These are phyloP conservation scores for Eremothecium coryli DNA, from an alignment of 1,139 yeast species.

Conservation along the genomic window DNA sequence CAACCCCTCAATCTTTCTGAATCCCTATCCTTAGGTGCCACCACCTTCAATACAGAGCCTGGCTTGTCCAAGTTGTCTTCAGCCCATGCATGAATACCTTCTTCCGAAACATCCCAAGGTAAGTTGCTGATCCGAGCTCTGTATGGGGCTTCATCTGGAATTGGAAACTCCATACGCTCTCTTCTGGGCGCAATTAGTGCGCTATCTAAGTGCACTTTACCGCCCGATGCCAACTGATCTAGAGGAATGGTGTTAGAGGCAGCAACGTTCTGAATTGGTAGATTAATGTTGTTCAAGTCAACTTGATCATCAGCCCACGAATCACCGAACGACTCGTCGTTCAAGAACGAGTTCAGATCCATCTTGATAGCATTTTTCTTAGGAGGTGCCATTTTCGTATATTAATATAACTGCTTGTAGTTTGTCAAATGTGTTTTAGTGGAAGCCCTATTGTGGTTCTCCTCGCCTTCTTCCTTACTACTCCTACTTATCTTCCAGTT, in stretches of 20 bases:
- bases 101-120: constrained; percentile 74
- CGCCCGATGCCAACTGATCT: constrained; percentile 19
- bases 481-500: too few species aligned
- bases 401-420: constrained; percentile 5
- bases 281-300: constrained; percentile 56
- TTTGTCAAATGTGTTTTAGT: too few species aligned
- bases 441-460: too few species aligned
- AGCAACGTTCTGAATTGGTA: constrained; percentile 34
- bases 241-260: constrained; percentile 25
- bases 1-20: constrained; percentile 68
- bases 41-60: constrained; percentile 44
- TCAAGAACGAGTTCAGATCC: constrained; percentile 48
- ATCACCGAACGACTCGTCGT: constrained; percentile 45
- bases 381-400: constrained; percentile 45
- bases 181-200: constrained; percentile 31
- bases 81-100: constrained; percentile 55
- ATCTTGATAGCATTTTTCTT: constrained; percentile 46
- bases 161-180: constrained; percentile 62
- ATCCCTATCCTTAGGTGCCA: constrained; percentile 60
- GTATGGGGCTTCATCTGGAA: constrained; percentile 89
- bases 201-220: constrained; percentile 31
- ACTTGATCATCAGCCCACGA: constrained; percentile 77
- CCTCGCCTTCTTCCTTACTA: too few species aligned
- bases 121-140: constrained; percentile 81
- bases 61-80: constrained; percentile 52